These are phyloP conservation scores for Pecoramyces ruminantium DNA, from an alignment of 192 early-diverging fungal genomes.

Conservation along the genomic window DNA sequence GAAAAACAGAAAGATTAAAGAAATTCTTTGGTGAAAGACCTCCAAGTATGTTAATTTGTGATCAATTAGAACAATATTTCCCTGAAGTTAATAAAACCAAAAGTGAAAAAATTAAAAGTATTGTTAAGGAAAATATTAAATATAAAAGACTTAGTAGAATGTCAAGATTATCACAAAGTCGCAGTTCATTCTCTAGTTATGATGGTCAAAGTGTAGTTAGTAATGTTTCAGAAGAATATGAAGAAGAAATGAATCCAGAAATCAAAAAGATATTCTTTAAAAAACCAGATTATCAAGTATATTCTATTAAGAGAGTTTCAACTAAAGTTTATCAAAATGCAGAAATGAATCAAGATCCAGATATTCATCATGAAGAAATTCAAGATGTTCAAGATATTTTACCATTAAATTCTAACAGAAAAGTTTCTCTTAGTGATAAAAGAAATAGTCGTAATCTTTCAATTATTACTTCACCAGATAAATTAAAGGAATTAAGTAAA, in stretches of 20 bases:
- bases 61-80: constrained; percentile 82
- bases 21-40: constrained; percentile 92
- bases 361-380: not conserved
- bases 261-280: too few relatives aligned
- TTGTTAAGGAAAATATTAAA: not conserved
- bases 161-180: not conserved
- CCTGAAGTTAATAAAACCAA: constrained; percentile 26
- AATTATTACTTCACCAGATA: not conserved
- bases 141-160: not conserved
- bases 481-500: not conserved
- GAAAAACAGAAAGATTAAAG: not conserved
- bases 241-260: not conserved
- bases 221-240: not conserved
- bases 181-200: not conserved
- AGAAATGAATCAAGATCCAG: too few relatives aligned
- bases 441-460: not conserved
- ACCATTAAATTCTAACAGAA: not conserved
- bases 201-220: not conserved
- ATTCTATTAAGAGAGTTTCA: too few relatives aligned
- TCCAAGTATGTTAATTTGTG: constrained; percentile 78
- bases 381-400: not conserved
- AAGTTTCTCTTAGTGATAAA: not conserved
- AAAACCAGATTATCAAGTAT: too few relatives aligned
- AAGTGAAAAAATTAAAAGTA: not conserved
- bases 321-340: too few relatives aligned